Percentiles rank a stretch among this genome's conserved stretches.
Evolutionary conservation across 495 filamentous ascomycete genomes (phyloP).

Genomic region (Penicillium simplicissimum): DNA sequence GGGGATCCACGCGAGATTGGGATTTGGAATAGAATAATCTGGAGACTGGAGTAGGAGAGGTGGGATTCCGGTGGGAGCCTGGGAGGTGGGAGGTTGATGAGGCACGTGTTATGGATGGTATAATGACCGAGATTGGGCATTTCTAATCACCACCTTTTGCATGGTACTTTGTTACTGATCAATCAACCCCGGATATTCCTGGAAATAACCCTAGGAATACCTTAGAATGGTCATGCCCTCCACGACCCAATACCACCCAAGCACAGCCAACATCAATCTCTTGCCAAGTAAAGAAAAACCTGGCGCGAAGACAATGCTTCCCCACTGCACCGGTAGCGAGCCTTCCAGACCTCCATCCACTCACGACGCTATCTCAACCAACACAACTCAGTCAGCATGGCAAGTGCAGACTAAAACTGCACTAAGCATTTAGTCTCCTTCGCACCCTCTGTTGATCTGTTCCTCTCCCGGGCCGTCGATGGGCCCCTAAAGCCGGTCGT

Average conservation of each 20-base stretch:
- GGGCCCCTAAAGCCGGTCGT: too few species aligned
- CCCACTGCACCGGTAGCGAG: constrained; percentile 17
- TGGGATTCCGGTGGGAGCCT: too few species aligned
- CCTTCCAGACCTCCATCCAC: constrained; percentile 1
- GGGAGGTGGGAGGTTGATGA: not conserved
- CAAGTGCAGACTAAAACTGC: not conserved
- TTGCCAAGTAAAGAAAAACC: not conserved
- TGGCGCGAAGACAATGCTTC: not conserved
- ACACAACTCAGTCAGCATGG: not conserved
- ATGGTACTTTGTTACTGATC: not conserved
- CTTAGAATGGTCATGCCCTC: not conserved
- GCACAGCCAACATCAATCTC: not conserved
- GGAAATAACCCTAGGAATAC: not conserved
- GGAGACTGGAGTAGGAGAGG: not conserved
- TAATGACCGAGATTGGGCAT: not conserved
- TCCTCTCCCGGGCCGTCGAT: not conserved
- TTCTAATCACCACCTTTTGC: too few species aligned
- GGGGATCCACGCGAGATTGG: constrained; percentile 2
- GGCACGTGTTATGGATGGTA: not conserved
- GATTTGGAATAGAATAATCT: constrained; percentile 16
- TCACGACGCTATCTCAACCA: constrained; percentile 6
- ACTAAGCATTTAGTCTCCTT: constrained; percentile 12
- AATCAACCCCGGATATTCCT: not conserved
- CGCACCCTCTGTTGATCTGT: not conserved
- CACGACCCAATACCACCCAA: not conserved